These are phyloP conservation scores for Aspergillus nidulans DNA, from an alignment of 495 filamentous ascomycete genomes.

Conservation along the genomic window DNA sequence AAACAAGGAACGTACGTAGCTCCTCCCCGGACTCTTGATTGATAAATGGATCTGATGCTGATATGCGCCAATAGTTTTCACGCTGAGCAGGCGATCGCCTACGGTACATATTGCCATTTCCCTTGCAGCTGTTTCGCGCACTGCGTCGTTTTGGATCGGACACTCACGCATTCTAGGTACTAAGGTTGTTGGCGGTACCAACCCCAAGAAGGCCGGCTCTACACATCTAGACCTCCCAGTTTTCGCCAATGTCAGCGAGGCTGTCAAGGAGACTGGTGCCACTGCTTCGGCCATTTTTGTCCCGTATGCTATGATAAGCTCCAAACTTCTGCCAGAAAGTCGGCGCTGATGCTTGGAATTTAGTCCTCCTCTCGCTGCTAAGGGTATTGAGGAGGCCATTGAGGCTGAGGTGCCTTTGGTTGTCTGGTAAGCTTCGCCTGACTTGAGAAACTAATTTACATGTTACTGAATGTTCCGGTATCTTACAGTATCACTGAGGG, in stretches of 20 bases:
- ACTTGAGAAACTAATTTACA: background rate
- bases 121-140: slow-evolving; percentile 9
- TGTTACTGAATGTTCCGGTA: slow-evolving; percentile 4
- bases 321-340: background rate
- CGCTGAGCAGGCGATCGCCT: slow-evolving; percentile 95
- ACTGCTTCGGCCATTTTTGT: slow-evolving; percentile 95
- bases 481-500: slow-evolving; percentile 83
- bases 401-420: slow-evolving; percentile 85
- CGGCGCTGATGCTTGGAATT: slow-evolving; percentile 4
- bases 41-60: slow-evolving; percentile 27
- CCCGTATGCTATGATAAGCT: slow-evolving; percentile 54
- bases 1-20: slow-evolving; percentile 95
- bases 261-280: slow-evolving; percentile 86
- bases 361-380: slow-evolving; percentile 85
- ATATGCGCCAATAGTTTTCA: slow-evolving; percentile 70
- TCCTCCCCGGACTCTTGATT: background rate
- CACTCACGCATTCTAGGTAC: slow-evolving; percentile 62
- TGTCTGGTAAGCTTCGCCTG: slow-evolving; percentile 60
- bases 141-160: slow-evolving; percentile 13
- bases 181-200: slow-evolving; percentile 95
- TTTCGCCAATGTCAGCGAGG: slow-evolving; percentile 84
- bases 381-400: slow-evolving; percentile 95
- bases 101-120: slow-evolving; percentile 57
- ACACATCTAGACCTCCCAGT: slow-evolving; percentile 89
- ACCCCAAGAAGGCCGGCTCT: slow-evolving; percentile 95